Evolutionary conservation across 2,329 filamentous ascomycete genomes (phyloP).

Genomic region (Ophiostoma australiae): DNA sequence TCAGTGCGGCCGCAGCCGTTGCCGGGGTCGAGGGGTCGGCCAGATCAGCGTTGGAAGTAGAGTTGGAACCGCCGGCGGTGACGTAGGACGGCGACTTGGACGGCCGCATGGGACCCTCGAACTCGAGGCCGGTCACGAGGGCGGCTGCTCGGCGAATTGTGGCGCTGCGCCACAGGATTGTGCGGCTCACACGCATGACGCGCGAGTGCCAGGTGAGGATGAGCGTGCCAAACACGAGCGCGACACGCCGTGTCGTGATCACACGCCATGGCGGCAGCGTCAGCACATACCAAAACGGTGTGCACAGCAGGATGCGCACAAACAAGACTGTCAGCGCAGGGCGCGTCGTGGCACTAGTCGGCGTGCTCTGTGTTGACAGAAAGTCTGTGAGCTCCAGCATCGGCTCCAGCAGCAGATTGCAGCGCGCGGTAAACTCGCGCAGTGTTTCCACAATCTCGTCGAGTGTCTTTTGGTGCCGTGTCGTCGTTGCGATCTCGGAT

Average conservation of each 20-base stretch:
- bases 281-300: slow-evolving; percentile 79
- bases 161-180: slow-evolving; percentile 84
- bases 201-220: slow-evolving; percentile 88
- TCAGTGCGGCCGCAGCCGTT: slow-evolving; percentile 25
- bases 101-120: slow-evolving; percentile 48
- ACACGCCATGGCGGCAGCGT: slow-evolving; percentile 74
- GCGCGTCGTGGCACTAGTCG: slow-evolving; percentile 83
- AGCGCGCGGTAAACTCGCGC: slow-evolving; percentile 82
- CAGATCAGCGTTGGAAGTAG: slow-evolving; percentile 14
- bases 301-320: slow-evolving; percentile 79
- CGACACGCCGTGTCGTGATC: slow-evolving; percentile 77
- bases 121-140: slow-evolving; percentile 74
- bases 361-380: slow-evolving; percentile 81
- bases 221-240: slow-evolving; percentile 81
- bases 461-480: slow-evolving; percentile 83
- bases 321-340: slow-evolving; percentile 87
- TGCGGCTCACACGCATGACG: slow-evolving; percentile 75
- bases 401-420: slow-evolving; percentile 87
- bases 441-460: slow-evolving; percentile 96
- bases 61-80: slow-evolving; percentile 30
- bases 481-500: slow-evolving; percentile 53
- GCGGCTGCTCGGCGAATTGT: slow-evolving; percentile 64
- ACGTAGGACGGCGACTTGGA: slow-evolving; percentile 28
- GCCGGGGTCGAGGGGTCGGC: slow-evolving; percentile 26
- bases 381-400: slow-evolving; percentile 87